Conservation (phyloP, 2,329 filamentous ascomycete genomes). For the Fusarium sp. region DNA sequence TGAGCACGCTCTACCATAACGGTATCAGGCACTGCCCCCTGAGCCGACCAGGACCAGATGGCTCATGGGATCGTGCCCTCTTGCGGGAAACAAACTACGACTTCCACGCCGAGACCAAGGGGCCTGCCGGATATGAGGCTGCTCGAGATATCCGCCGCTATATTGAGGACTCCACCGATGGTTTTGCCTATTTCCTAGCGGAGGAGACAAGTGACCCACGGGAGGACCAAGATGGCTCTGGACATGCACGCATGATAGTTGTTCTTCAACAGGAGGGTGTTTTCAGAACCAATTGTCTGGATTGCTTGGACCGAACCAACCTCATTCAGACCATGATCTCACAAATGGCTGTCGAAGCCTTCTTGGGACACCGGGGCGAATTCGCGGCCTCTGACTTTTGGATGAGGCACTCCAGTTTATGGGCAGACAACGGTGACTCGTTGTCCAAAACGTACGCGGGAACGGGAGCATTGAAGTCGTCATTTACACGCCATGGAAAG, state of each 20-base stretch:
- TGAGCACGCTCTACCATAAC: conserved; percentile 81
- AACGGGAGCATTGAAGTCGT: conserved; percentile 94
- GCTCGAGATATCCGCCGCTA: conserved; percentile 85
- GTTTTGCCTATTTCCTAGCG: conserved; percentile 92
- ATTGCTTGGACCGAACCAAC: conserved; percentile 96
- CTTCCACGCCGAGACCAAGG: conserved; percentile 94
- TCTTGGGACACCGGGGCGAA: conserved; percentile 78
- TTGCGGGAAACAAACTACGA: conserved; percentile 90
- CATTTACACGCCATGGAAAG: conserved; percentile 92
- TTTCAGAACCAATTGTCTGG: conserved; percentile 94
- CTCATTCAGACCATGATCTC: conserved; percentile 96
- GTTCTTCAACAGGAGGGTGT: conserved; percentile 94
- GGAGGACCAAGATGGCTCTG: conserved; percentile 51
- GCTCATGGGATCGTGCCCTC: conserved; percentile 74
- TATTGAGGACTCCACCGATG: conserved; percentile 82
- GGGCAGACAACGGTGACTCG: conserved; percentile 97
- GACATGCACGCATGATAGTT: conserved; percentile 65
- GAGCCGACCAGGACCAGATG: conserved; percentile 67
- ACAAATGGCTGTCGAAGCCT: conserved; percentile 89
- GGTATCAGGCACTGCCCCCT: conserved; percentile 81
- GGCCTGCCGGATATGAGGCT: conserved; percentile 87
- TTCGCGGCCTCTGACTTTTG: conserved; percentile 83
- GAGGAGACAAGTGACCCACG: conserved; percentile 72
- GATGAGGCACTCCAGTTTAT: conserved; percentile 90
- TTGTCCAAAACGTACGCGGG: conserved; percentile 96